Base-by-base conservation (phyloP, 495 filamentous ascomycete genomes). In the Tetracladium marchalianum region DNA sequence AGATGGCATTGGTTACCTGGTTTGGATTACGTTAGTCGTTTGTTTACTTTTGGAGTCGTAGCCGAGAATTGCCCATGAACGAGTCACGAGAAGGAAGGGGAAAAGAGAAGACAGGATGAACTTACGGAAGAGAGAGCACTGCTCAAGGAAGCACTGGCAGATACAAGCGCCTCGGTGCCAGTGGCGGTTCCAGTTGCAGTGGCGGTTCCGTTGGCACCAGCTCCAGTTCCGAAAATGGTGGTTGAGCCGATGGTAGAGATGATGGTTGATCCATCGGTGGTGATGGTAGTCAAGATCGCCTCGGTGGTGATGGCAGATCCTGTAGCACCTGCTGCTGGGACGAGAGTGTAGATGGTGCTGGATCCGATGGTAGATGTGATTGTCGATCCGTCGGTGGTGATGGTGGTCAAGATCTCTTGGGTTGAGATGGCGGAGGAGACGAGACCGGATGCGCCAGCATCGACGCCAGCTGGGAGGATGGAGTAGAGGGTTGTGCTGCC, bases 301-400 rank as follows among this genome's bases (percentile, higher is more conserved):
- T 46, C 50, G 39, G 56, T 56, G 12, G 52, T 51, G 16, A 56
- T 40, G 22, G 56, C 50, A n/a, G 51, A 49, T 16, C 32, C 41
- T 17, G 35, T 43, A 7, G 11, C 44, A 19, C 27, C n/a, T 22
- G 41, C 39, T 13, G 22, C 22, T 27, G 22, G 22, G 3, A 27
- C 22, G 22, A 27, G 22, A 27, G n/a, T 37, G 35, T 17, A 13
- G 5, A 13, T 37, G 35, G 12, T 37, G 35, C 35, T 17, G 16
- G 35, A 37, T 4, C 35, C 44, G 24, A 35, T 11, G 15, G 22
- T 31, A 32, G 18, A 43, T 31, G 43, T 37, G 13, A 44, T 52
- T 16, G 50, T 47, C 16, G 39, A 32, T 31, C 44, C 50, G 31
- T 36, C 19, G 11, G 44, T 44, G 9, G 17, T 10, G 31, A 44